Evolutionary conservation across 345 rosid species (phyloP).

Genomic region (Streptanthus diversifolius): DNA sequence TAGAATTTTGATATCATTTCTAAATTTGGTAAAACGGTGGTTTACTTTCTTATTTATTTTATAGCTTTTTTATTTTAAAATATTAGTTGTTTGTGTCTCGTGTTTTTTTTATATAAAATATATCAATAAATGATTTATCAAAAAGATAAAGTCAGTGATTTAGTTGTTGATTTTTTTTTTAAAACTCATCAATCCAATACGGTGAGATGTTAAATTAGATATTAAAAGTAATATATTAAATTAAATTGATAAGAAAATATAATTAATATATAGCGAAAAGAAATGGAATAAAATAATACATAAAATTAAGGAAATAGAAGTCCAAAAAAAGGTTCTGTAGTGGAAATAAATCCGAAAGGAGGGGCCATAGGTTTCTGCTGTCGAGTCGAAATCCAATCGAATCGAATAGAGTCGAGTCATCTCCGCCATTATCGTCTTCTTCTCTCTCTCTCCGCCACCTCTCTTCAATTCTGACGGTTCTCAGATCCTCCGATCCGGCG

Average conservation of each 20-base stretch:
- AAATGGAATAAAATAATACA: neutral
- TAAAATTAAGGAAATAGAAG: conserved; percentile 1
- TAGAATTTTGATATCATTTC: conserved; percentile 2
- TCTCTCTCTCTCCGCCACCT: conserved; percentile 26
- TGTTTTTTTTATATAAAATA: neutral
- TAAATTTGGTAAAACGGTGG: conserved; percentile 25
- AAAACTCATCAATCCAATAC: too few species aligned
- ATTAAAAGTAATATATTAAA: too few species aligned
- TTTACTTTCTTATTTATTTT: conserved; percentile 16
- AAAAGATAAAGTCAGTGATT: conserved; percentile 15
- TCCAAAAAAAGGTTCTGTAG: conserved; percentile 33
- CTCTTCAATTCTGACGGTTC: conserved; percentile 14
- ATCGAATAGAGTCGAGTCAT: conserved; percentile 19
- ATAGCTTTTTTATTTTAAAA: neutral
- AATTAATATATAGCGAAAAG: neutral
- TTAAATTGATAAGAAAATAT: neutral
- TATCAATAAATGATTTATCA: neutral
- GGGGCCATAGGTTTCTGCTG: conserved; percentile 37
- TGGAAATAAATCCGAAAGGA: conserved; percentile 31
- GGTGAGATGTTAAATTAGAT: too few species aligned
- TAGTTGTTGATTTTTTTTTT: conserved; percentile 14
- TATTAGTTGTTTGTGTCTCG: neutral
- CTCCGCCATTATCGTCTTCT: conserved; percentile 34
- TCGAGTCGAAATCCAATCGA: conserved; percentile 27
- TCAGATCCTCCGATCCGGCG: conserved; percentile 34